These are phyloP conservation scores for Spiraea crenata DNA, from an alignment of 331 rosid genomes.

Conservation along the genomic window DNA sequence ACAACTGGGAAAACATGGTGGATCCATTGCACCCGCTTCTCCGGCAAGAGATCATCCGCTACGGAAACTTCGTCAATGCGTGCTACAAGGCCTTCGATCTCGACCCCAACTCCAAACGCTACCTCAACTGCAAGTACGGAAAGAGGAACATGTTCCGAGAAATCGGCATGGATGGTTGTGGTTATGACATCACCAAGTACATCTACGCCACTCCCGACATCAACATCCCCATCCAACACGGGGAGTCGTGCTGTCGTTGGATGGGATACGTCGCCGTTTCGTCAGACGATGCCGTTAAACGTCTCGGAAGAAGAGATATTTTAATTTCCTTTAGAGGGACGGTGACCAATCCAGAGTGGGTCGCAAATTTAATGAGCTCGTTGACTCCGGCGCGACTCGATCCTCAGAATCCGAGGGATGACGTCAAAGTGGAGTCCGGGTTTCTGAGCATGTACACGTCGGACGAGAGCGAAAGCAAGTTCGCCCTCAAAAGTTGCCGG, in stretches of 20 bases:
- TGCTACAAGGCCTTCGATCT: slow-evolving; percentile 88
- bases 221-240: slow-evolving; percentile 47
- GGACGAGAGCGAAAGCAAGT: slow-evolving; percentile 49
- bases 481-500: slow-evolving; percentile 73
- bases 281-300: slow-evolving; percentile 35
- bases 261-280: slow-evolving; percentile 79
- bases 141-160: slow-evolving; percentile 58
- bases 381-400: slow-evolving; percentile 77
- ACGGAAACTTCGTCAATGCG: slow-evolving; percentile 68
- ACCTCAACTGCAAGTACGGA: slow-evolving; percentile 78
- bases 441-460: slow-evolving; percentile 78
- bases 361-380: slow-evolving; percentile 77
- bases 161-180: slow-evolving; percentile 59
- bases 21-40: slow-evolving; percentile 85
- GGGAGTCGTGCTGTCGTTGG: slow-evolving; percentile 62
- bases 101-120: slow-evolving; percentile 65
- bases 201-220: slow-evolving; percentile 83
- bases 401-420: slow-evolving; percentile 49
- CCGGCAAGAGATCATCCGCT: slow-evolving; percentile 66
- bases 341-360: slow-evolving; percentile 70
- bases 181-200: slow-evolving; percentile 77
- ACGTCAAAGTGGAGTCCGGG: slow-evolving; percentile 80
- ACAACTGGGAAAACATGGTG: slow-evolving; percentile 74
- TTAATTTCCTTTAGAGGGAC: slow-evolving; percentile 80
- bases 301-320: slow-evolving; percentile 75